phyloP scores from a whole-genome alignment of 768 basidiomycete species.

The Botryobasidium botryosum region DNA sequence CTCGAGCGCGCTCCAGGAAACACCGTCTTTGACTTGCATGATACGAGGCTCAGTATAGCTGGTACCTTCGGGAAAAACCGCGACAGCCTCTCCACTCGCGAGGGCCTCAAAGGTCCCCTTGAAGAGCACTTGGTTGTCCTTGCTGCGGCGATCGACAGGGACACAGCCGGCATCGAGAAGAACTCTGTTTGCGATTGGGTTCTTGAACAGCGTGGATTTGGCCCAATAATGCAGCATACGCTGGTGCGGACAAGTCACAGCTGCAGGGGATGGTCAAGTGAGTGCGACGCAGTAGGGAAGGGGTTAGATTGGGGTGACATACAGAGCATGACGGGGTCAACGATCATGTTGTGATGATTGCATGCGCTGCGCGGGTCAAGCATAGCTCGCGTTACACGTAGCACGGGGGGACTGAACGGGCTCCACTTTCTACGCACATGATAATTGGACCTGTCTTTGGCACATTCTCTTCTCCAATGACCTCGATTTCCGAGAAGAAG shows the following conservation, averaged over 20 bases:
- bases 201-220: slow-evolving; percentile 77
- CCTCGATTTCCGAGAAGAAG: slow-evolving; percentile 78
- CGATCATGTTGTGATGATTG: slow-evolving; percentile 92
- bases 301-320: slow-evolving; percentile 22
- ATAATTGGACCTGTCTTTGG: slow-evolving; percentile 81
- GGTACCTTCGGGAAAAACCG: slow-evolving; percentile 79
- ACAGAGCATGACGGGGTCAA: slow-evolving; percentile 75
- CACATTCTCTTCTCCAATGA: slow-evolving; percentile 79
- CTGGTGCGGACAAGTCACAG: slow-evolving; percentile 46
- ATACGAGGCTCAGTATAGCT: slow-evolving; percentile 82
- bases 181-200: slow-evolving; percentile 56
- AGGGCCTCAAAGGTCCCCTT: slow-evolving; percentile 79
- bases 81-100: slow-evolving; percentile 63
- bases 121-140: slow-evolving; percentile 80
- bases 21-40: slow-evolving; percentile 76
- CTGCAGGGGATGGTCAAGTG: slow-evolving; percentile 9
- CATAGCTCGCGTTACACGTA: not conserved
- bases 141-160: slow-evolving; percentile 87
- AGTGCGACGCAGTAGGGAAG: not conserved
- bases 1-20: slow-evolving; percentile 88
- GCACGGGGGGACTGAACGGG: not conserved
- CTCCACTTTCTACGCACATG: slow-evolving; percentile 42
- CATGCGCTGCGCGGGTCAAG: slow-evolving; percentile 35
- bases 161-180: slow-evolving; percentile 89
- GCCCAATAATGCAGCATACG: slow-evolving; percentile 86